Evolutionary conservation across 2,329 filamentous ascomycete genomes (phyloP), one percentile per base, ranked within the genome.

Genomic region (Penicillium sp.): DNA sequence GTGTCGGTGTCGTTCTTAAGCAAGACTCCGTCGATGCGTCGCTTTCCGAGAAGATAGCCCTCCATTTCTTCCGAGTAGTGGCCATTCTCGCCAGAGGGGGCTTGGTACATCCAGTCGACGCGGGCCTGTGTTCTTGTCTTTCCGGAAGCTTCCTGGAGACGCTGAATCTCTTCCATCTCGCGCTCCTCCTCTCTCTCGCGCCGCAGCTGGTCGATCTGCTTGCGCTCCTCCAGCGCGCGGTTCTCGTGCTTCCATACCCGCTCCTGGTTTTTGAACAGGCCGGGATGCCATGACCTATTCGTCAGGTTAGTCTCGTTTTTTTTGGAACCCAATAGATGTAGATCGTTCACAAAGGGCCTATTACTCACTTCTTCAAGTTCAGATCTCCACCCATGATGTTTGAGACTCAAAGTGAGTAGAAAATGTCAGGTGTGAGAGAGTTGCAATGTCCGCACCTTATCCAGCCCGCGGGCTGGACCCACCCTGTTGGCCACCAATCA

Each of bases 31-130:
- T 97, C 93, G 71, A 99, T 93, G 55, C 92, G 84, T 55, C 94
- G 83, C 79, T 97, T 97, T 49, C 94, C 94, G 13, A 99, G 81
- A 1, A 99, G 77, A 71, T 96, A 99, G 4, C 90, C 91, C 70
- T 99, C 94, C 77, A 91, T 92, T 75, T 97, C 94, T 72, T 97
- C 93, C 0, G 68, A 65, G 77, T 86, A 38, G 85, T 90, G 87
- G 34, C 91, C 90, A 53, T 81, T 83, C 47, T 88, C 89, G 53
- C 78, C 83, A 40, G 89, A 89, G 7, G 94, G 92, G 1, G 93
- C 93, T 65, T 89, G 86, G 75, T 99, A 99, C 91, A 99, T 97
- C 91, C 94, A 99, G 67, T 97, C 94, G 24, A 99, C 93, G 34
- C 92, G 86, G 65, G 93, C 88, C 29, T 89, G 78, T 49, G 88